phyloP scores from a whole-genome alignment of 495 filamentous ascomycete species.

The Aspergillus kassunensis region DNA sequence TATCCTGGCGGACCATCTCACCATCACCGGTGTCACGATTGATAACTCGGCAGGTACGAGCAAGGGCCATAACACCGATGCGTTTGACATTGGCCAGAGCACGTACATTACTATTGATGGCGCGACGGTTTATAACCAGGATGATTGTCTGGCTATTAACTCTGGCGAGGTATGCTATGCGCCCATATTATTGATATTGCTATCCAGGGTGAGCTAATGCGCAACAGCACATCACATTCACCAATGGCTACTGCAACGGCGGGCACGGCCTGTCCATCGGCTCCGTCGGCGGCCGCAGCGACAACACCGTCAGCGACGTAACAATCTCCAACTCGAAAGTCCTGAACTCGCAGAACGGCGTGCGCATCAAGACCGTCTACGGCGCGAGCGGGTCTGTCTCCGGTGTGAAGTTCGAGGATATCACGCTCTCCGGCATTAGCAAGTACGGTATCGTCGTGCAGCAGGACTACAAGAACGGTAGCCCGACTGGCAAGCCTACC shows the following conservation, averaged over 20 bases:
- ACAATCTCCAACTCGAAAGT: conserved; percentile 50
- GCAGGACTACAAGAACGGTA: conserved; percentile 66
- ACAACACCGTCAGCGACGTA: conserved; percentile 58
- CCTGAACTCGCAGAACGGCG: conserved; percentile 52
- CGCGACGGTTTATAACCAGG: conserved; percentile 57
- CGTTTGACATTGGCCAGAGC: conserved; percentile 55
- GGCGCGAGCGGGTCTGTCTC: conserved; percentile 53
- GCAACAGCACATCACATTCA: conserved; percentile 49
- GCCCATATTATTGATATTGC: conserved; percentile 7
- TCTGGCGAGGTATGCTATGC: conserved; percentile 45
- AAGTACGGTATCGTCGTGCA: conserved; percentile 64
- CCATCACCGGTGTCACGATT: conserved; percentile 50
- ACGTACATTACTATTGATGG: conserved; percentile 50
- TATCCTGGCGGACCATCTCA: conserved; percentile 50
- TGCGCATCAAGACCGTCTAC: conserved; percentile 63
- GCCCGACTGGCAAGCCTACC: conserved; percentile 57
- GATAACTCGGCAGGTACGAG: conserved; percentile 53
- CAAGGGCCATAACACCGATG: conserved; percentile 63
- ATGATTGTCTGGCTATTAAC: conserved; percentile 63
- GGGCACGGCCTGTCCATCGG: conserved; percentile 70
- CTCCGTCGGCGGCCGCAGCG: conserved; percentile 58
- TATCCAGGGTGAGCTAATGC: no score
- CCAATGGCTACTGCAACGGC: conserved; percentile 50
- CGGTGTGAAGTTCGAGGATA: conserved; percentile 57
- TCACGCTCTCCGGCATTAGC: conserved; percentile 53